Percentiles rank a stretch among this genome's conserved stretches.
Conservation (phyloP, 2,329 filamentous ascomycete genomes). For the Cladosporium halotolerans region DNA sequence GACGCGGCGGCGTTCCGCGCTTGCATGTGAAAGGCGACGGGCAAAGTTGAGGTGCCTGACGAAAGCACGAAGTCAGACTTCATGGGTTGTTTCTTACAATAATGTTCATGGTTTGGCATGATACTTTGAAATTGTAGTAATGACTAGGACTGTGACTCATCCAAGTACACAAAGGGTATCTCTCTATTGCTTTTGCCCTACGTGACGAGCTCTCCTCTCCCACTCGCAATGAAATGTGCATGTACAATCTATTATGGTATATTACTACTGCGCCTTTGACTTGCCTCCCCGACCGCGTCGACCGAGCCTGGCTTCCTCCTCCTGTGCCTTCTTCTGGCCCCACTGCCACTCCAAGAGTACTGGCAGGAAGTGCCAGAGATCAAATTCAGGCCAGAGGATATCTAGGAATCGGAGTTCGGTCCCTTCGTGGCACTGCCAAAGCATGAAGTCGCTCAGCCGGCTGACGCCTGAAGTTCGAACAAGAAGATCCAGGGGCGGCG, state of each 20-base stretch:
- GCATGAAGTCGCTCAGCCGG: conserved; percentile 92
- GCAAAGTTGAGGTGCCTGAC: not conserved
- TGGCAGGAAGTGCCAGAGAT: conserved; percentile 86
- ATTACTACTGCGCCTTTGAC: not conserved
- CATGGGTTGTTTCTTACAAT: too few species aligned
- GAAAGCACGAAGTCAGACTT: too few species aligned
- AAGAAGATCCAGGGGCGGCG: conserved; percentile 84
- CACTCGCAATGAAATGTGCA: not conserved
- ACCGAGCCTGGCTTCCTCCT: conserved; percentile 8
- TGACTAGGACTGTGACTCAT: too few species aligned
- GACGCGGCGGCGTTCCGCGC: conserved; percentile 5
- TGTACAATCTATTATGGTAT: not conserved
- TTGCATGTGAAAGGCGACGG: conserved; percentile 6
- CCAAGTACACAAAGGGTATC: too few species aligned
- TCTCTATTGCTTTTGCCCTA: not conserved
- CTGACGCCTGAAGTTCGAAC: conserved; percentile 90
- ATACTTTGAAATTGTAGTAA: too few species aligned
- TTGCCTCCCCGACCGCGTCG: not conserved
- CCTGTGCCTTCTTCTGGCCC: conserved; percentile 36
- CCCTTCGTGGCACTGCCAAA: conserved; percentile 93
- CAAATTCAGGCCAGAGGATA: conserved; percentile 93
- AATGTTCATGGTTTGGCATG: too few species aligned
- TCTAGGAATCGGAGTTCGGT: conserved; percentile 90
- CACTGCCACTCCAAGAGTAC: conserved; percentile 87
- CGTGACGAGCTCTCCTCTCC: not conserved